These are phyloP conservation scores for Cryptosporidium bovis DNA, from an alignment of 169 alveolate genomes.

Conservation along the genomic window DNA sequence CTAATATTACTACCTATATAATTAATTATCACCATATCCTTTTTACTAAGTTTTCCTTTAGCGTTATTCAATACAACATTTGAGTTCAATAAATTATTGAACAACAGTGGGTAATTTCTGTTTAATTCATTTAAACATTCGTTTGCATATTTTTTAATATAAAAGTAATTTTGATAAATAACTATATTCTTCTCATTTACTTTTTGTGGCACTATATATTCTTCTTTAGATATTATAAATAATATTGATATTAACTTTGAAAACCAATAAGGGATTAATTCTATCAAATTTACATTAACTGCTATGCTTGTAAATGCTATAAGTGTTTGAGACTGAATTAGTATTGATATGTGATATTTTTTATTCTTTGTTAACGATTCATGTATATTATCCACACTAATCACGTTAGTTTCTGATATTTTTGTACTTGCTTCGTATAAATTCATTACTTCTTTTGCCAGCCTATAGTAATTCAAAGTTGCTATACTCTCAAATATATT, in stretches of 20 bases:
- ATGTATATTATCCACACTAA: constrained; percentile 22
- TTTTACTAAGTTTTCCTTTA: neutral
- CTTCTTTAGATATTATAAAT: constrained; percentile 30
- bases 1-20: constrained; percentile 20
- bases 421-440: constrained; percentile 71
- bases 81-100: constrained; percentile 16
- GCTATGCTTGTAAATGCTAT: constrained; percentile 52
- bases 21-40: neutral
- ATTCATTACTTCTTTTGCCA: constrained; percentile 33
- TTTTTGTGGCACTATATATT: neutral
- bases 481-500: constrained; percentile 43
- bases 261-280: constrained; percentile 57
- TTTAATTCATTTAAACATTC: constrained; percentile 57
- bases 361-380: constrained; percentile 6
- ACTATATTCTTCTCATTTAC: neutral
- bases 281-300: constrained; percentile 8
- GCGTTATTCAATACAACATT: neutral
- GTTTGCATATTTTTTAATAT: constrained; percentile 35
- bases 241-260: constrained; percentile 50
- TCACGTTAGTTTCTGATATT: constrained; percentile 35
- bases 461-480: constrained; percentile 3
- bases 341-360: constrained; percentile 9
- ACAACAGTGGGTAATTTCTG: constrained; percentile 41
- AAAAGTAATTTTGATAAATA: constrained; percentile 3
- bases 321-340: constrained; percentile 42